These are phyloP conservation scores for Daucus carota DNA, from an alignment of 129 eudicot species.

Conservation along the genomic window DNA sequence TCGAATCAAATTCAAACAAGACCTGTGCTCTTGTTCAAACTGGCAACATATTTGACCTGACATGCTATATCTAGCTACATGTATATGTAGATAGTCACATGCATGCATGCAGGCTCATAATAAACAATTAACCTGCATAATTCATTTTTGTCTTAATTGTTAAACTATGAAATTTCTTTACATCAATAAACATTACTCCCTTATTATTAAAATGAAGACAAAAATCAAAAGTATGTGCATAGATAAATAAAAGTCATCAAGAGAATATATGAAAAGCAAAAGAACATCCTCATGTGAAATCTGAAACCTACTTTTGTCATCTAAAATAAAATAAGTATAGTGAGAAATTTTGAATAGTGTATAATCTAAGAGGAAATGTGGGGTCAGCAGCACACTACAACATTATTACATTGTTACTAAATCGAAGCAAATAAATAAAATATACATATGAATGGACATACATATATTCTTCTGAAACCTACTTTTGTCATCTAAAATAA, in stretches of 20 bases:
- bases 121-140: too few relatives aligned
- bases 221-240: too few relatives aligned
- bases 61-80: too few relatives aligned
- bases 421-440: background rate
- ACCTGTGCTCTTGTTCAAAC: background rate
- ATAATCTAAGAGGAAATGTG: background rate
- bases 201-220: too few relatives aligned
- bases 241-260: background rate
- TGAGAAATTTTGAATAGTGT: too few relatives aligned
- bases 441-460: background rate
- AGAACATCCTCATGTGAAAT: conserved; percentile 10
- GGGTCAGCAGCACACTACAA: background rate
- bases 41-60: background rate
- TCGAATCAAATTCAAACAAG: background rate
- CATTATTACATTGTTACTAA: background rate
- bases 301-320: conserved; percentile 16
- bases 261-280: background rate
- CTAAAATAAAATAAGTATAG: background rate
- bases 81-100: background rate
- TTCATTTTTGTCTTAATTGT: too few relatives aligned
- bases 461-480: conserved; percentile 9
- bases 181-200: too few relatives aligned
- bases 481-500: too few relatives aligned
- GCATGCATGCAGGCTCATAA: background rate
- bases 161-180: background rate